phyloP scores from a whole-genome alignment of 2,329 filamentous ascomycete genomes.

The Cercospora canescens region DNA sequence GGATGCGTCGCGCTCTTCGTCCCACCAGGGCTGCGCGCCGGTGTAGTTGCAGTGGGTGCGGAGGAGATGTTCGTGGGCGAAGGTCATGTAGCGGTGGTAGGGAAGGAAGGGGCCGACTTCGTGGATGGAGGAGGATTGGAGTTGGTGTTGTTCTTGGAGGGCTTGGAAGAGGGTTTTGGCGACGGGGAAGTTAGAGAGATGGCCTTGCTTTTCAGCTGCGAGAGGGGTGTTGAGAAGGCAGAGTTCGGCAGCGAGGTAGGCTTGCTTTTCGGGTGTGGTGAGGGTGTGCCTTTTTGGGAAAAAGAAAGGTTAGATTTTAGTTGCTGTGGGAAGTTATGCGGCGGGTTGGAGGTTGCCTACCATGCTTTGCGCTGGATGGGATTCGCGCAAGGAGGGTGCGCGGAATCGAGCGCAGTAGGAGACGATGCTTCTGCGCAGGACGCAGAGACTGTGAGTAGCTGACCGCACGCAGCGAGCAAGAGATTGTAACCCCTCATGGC shows the following conservation, averaged over 20 bases:
- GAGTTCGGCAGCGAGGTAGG: constrained; percentile 4
- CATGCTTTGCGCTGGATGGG: background rate
- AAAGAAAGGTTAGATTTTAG: too few species aligned
- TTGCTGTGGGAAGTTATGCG: too few species aligned
- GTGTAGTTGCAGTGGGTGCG: constrained; percentile 45
- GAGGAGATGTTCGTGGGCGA: constrained; percentile 44
- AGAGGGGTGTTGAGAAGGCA: background rate
- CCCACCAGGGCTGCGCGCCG: constrained; percentile 25
- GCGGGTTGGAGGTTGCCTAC: too few species aligned
- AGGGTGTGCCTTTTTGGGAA: constrained; percentile 7
- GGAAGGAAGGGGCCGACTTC: constrained; percentile 34
- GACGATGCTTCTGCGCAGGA: background rate
- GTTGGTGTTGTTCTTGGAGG: background rate
- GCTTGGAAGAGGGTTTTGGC: constrained; percentile 3
- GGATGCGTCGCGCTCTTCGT: background rate
- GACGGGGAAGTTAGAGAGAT: background rate
- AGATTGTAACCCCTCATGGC: background rate
- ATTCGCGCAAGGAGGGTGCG: background rate
- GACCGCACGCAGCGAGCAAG: background rate
- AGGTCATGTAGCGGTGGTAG: constrained; percentile 46
- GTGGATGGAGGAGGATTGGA: background rate
- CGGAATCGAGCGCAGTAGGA: background rate
- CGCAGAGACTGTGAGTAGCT: background rate
- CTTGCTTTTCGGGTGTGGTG: background rate
- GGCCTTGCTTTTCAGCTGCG: too few species aligned